phyloP scores from a whole-genome alignment of 169 alveolate species.

The Plasmodium relictum region DNA sequence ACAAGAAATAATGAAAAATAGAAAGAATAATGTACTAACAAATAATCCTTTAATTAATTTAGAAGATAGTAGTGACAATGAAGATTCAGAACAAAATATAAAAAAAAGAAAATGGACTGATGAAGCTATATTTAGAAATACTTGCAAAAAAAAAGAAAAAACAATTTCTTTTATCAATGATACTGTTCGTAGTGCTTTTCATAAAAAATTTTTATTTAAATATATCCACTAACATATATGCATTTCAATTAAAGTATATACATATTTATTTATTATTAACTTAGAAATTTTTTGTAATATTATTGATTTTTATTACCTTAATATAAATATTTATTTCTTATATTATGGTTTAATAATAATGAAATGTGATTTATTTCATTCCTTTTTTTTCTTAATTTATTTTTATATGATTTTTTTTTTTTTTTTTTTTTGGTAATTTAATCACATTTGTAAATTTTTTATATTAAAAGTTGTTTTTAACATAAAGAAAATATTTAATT shows the following conservation, averaged over 20 bases:
- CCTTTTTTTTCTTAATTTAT: neutral
- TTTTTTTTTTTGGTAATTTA: neutral
- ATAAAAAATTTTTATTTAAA: constrained; percentile 92
- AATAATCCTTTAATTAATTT: constrained; percentile 87
- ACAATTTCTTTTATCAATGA: constrained; percentile 91
- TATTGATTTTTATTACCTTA: too few species aligned
- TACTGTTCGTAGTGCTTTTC: constrained; percentile 95
- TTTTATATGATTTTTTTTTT: neutral
- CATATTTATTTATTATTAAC: neutral
- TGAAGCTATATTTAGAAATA: constrained; percentile 92
- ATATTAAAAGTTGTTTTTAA: neutral
- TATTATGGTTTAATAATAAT: too few species aligned
- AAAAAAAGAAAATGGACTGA: constrained; percentile 92
- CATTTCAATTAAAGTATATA: neutral
- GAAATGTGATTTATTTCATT: neutral
- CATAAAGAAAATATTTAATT: neutral
- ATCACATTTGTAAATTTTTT: too few species aligned
- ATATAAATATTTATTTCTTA: too few species aligned
- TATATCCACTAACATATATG: constrained; percentile 80
- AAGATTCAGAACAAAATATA: constrained; percentile 85
- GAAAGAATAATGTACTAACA: constrained; percentile 81
- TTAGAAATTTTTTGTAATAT: too few species aligned
- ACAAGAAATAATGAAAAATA: constrained; percentile 60
- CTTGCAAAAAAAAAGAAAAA: constrained; percentile 88
- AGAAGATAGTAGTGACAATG: constrained; percentile 74